Conservation (phyloP, 768 basidiomycete species). For the Udeniomyces megalosporus region DNA sequence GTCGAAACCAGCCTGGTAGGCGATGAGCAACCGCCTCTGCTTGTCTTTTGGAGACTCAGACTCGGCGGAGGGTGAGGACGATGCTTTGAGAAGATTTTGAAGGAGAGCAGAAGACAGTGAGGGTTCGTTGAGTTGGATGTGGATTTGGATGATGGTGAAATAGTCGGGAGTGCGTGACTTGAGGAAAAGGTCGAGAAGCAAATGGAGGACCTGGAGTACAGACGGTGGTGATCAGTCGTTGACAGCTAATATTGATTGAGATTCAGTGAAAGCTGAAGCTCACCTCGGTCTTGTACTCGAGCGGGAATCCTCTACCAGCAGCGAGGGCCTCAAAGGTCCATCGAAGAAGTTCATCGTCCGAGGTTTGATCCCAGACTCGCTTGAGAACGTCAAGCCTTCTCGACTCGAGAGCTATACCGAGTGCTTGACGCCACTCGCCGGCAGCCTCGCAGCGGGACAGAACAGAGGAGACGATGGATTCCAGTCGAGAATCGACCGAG, state of each 20-base stretch:
- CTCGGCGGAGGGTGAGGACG: background rate
- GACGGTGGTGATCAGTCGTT: background rate
- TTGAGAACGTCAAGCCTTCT: constrained; percentile 73
- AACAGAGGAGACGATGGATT: constrained; percentile 73
- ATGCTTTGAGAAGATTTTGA: constrained; percentile 49
- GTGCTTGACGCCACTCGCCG: constrained; percentile 42
- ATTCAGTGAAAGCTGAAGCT: background rate
- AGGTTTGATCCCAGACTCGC: constrained; percentile 52
- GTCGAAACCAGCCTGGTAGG: constrained; percentile 93
- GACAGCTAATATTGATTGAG: background rate
- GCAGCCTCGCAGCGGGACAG: background rate
- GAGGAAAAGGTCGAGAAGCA: constrained; percentile 61
- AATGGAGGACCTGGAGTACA: constrained; percentile 29
- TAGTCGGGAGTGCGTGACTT: constrained; percentile 39
- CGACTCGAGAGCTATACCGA: constrained; percentile 88
- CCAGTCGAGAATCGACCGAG: constrained; percentile 55
- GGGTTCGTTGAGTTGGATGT: constrained; percentile 74
- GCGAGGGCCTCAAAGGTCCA: constrained; percentile 88
- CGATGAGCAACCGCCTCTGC: constrained; percentile 41
- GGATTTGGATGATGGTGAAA: constrained; percentile 67
- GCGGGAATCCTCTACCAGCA: constrained; percentile 51
- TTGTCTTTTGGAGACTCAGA: constrained; percentile 15
- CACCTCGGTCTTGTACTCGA: constrained; percentile 5
- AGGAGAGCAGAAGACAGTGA: constrained; percentile 59
- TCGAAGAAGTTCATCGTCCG: constrained; percentile 61